Base-by-base conservation (phyloP, 352 stramenopile genomes). In the Phytophthora sansomeana region DNA sequence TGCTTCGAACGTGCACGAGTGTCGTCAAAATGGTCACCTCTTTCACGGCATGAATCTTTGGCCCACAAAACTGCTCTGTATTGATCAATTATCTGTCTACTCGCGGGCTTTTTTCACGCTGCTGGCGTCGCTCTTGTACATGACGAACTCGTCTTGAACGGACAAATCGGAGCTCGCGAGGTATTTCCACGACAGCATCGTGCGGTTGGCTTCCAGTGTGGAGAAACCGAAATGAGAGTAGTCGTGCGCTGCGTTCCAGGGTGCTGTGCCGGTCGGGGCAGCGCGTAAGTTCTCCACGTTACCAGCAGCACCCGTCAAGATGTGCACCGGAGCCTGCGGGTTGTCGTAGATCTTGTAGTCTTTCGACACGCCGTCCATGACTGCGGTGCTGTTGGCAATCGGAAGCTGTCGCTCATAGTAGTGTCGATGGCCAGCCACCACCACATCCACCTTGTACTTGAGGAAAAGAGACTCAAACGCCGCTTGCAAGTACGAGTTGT, bases 281-380 rank as follows among this genome's bases (percentile, higher is more conserved):
- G 29, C n/a, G 6, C 7, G 14, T 58, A 28, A 7, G 35, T 54
- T 19, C 24, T 92, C 86, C 3, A 80, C 65, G 67, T 83, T 91
- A 9, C 86, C 86, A 24, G 69, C 78, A 2, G 75, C 75, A 26
- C 83, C 83, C 0, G 75, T 81, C 11, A 91, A 62, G 5, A 93
- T 63, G 56, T 95, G 81, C 42, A 89, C 80, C 0, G 85, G 80
- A 0, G 74, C 77, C 51, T 86, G 67, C 0, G 72, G 77, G 36
- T 77, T 80, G 6, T 58, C 39, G 62, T 86, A 86, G 1, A 44
- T 52, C 42, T 69, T 73, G 11, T 53, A 41, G 32, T 81, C 74
- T 1, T 44, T 38, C 3, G 72, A 80, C 3, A 86, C 72, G 16
- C 74, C 77, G 33, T 81, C 72, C 58, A 65, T 52, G 0, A 81